Conservation (phyloP, 495 filamentous ascomycete species). For the Aspergillus biplanus region DNA sequence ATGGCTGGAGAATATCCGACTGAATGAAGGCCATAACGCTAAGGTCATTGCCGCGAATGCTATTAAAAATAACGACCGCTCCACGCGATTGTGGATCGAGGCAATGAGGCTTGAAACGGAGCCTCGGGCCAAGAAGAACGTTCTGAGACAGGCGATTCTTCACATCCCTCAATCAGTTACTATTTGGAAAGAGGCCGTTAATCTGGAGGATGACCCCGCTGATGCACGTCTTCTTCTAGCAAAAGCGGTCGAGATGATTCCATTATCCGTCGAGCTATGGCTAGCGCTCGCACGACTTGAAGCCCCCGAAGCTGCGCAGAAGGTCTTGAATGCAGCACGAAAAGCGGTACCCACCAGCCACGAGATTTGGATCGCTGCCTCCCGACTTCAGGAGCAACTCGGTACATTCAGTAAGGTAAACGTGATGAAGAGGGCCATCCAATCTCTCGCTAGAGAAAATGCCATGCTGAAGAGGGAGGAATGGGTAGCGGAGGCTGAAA, state of each 20-base stretch:
- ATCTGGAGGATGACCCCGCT: slow-evolving; percentile 84
- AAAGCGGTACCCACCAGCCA: slow-evolving; percentile 89
- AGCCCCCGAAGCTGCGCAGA: slow-evolving; percentile 85
- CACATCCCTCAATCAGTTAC: slow-evolving; percentile 88
- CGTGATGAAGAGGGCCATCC: slow-evolving; percentile 92
- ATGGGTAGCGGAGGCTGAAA: slow-evolving; percentile 94
- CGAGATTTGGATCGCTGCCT: slow-evolving; percentile 95
- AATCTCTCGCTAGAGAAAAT: slow-evolving; percentile 85
- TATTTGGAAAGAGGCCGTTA: slow-evolving; percentile 97
- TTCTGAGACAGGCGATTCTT: slow-evolving; percentile 84
- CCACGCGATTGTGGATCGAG: slow-evolving; percentile 87
- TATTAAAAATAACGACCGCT: slow-evolving; percentile 86
- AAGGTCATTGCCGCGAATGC: slow-evolving; percentile 96
- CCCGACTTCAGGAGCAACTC: slow-evolving; percentile 89
- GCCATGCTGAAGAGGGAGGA: slow-evolving; percentile 97
- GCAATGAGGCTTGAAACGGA: slow-evolving; percentile 92
- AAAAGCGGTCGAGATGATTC: slow-evolving; percentile 93
- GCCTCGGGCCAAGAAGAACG: slow-evolving; percentile 79
- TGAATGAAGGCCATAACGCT: slow-evolving; percentile 89
- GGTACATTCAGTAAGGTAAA: slow-evolving; percentile 73
- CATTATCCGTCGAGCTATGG: slow-evolving; percentile 91
- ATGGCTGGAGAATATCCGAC: slow-evolving; percentile 92
- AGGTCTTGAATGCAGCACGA: slow-evolving; percentile 92
- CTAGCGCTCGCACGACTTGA: slow-evolving; percentile 89
- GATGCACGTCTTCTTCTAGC: slow-evolving; percentile 86